These are phyloP conservation scores for Casuarina glauca DNA, from an alignment of 306 rosid genomes.

Conservation along the genomic window DNA sequence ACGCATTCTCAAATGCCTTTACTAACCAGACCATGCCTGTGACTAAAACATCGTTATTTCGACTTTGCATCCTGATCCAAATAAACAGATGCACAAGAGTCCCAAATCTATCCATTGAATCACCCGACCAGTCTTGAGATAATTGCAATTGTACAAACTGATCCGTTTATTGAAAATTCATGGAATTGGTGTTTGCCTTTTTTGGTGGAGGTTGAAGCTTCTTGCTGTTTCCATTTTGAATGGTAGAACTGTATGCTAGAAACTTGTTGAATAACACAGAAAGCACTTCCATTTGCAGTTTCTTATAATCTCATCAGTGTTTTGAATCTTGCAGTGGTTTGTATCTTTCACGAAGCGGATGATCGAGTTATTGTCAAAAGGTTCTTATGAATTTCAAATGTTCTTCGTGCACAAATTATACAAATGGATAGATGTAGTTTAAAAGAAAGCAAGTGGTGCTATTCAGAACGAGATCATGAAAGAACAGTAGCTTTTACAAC, in stretches of 20 bases:
- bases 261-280: conserved; percentile 25
- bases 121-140: conserved; percentile 24
- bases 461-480: too few species aligned
- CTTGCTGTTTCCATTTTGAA: conserved; percentile 24
- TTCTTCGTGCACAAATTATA: background rate
- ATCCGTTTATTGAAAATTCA: conserved; percentile 15
- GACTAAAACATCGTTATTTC: conserved; percentile 11
- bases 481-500: background rate
- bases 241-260: conserved; percentile 25
- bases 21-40: conserved; percentile 8
- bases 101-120: conserved; percentile 17
- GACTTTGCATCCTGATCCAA: conserved; percentile 17
- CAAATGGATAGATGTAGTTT: background rate
- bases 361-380: conserved; percentile 10
- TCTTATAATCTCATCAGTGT: conserved; percentile 18
- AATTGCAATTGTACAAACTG: conserved; percentile 19
- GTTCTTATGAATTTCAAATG: background rate
- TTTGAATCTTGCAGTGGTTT: conserved; percentile 25
- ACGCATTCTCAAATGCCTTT: conserved; percentile 17
- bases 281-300: conserved; percentile 23
- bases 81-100: conserved; percentile 27
- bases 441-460: background rate
- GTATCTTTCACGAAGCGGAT: conserved; percentile 15
- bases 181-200: conserved; percentile 16
- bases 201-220: conserved; percentile 24